phyloP scores from a whole-genome alignment of 345 rosid genomes.

The Crucihimalaya himalaica region DNA sequence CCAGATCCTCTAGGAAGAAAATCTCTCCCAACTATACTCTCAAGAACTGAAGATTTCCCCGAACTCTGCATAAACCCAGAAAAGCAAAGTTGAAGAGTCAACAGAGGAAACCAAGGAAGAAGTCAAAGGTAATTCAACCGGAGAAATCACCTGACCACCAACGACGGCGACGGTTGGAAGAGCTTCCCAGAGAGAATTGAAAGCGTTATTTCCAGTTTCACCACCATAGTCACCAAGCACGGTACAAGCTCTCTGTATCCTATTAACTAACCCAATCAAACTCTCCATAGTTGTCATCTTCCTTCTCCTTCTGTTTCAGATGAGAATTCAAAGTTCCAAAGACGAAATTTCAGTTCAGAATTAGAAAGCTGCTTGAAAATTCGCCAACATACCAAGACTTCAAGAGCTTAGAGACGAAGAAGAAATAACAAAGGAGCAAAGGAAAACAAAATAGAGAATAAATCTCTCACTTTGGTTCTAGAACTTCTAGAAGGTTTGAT shows the following conservation, averaged over 20 bases:
- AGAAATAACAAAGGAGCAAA: neutral
- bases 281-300: constrained; percentile 95
- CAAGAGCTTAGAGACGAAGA: constrained; percentile 14
- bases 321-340: constrained; percentile 2
- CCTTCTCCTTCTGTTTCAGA: constrained; percentile 21
- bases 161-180: constrained; percentile 87
- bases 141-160: constrained; percentile 75
- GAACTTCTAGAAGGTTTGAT: constrained; percentile 29
- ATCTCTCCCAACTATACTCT: constrained; percentile 94
- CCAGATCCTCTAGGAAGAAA: constrained; percentile 99
- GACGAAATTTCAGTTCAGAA: constrained; percentile 1
- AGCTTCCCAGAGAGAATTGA: constrained; percentile 96
- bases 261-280: constrained; percentile 81
- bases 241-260: constrained; percentile 94
- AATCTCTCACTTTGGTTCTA: constrained; percentile 14
- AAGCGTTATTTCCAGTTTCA: constrained; percentile 54
- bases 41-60: constrained; percentile 96
- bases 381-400: constrained; percentile 23
- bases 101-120: constrained; percentile 16
- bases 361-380: constrained; percentile 22
- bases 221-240: constrained; percentile 94
- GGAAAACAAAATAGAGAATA: constrained; percentile 9
- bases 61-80: constrained; percentile 62
- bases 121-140: neutral
- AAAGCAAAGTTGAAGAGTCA: neutral